Base-by-base conservation (phyloP, 2,329 filamentous ascomycete species). In the Leptographium galeiforme region DNA sequence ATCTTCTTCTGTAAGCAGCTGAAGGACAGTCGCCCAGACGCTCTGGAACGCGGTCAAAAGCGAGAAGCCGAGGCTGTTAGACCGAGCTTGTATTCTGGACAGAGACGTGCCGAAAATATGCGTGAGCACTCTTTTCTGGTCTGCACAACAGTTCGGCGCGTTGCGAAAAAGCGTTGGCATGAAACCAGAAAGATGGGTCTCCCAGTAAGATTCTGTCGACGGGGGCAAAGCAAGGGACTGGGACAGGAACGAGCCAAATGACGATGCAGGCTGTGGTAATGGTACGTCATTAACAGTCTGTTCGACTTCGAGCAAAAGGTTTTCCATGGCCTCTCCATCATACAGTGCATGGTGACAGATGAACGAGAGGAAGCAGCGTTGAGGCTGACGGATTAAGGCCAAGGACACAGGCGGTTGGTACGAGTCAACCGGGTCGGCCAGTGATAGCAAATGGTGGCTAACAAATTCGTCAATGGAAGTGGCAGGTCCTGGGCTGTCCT, bases 331-430 rank as follows among this genome's bases (percentile, higher is more conserved):
- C 39, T 85, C 81, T 0, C 85, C 90, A 66, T 96, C 90, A 61
- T 95, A 95, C 0, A 95, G 70, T 2, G 88, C 87, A 67, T 96
- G 90, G 61, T 95, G 89, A 60, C 71, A 82, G 40, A 72, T 65
- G 49, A 75, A 75, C 0, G 71, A 82, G 1, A 75, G 60, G 45
- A 73, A 74, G 0, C 55, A 50, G 0, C 57, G 62, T 0, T 60
- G 63, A 7, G 61, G 60, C 1, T 57, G 49, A 4, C 65, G 60
- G 11, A 79, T 65, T 0, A 72, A 51, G 0, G 70, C 72, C 50
- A 75, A 67, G 6, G 70, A 76, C 12, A 73, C 64, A 1, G 72
- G 76, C 10, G 72, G 74, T 4, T 58, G 63, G 14, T 67, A 63
- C 0, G 72, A 72, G 48, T 79, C 70, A 6, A 81, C 55, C 0